Evolutionary conservation across 1,284 basidiomycete species (phyloP), one percentile per base, ranked within the genome.

Genomic region (Fistulina hepatica): DNA sequence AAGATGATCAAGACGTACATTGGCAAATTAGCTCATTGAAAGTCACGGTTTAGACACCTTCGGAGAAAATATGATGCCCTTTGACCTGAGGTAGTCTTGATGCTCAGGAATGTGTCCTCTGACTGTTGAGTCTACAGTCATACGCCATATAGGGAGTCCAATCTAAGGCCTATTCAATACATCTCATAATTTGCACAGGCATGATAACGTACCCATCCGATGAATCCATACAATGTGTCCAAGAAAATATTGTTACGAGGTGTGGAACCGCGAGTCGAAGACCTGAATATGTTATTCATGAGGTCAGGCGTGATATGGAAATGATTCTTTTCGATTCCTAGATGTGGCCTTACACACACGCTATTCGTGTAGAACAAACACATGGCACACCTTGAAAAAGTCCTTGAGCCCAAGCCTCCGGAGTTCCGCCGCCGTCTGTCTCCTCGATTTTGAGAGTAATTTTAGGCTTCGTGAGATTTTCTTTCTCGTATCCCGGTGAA

Each of bases 361-460:
- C 4, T 15, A 27, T 6, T 11, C 12, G 25, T 27, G 25, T 27
- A 27, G 3, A 12, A 27, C 6, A 6, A 19, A 31, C 15, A 30
- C n/a, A n/a, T 11, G 3, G 28, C 28, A 37, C 47, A 81, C 86
- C 86, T 44, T 63, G 63, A 30, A 89, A 62, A 22, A 95, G 54
- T 5, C 60, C 59, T 19, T 59, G 56, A 0, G 88, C 89, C 16
- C 78, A 79, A 26, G 67, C 60, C 33, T 84, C 84, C 1, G 88
- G 71, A 2, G 72, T 71, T 40, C 78, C 50, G 0, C 79, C 78
- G n/a, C 64, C 66, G 52, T 93, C 93, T 1, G 63, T 59, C 39
- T 83, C 84, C 54, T 95, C 93, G 28, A 97, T 81, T 50, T 83
- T 77, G 45, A 73, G 71, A 2, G 81, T 85, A 37, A 97, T 68